Evolutionary conservation across 495 filamentous ascomycete genomes (phyloP).

Genomic region (Darksidea phi): DNA sequence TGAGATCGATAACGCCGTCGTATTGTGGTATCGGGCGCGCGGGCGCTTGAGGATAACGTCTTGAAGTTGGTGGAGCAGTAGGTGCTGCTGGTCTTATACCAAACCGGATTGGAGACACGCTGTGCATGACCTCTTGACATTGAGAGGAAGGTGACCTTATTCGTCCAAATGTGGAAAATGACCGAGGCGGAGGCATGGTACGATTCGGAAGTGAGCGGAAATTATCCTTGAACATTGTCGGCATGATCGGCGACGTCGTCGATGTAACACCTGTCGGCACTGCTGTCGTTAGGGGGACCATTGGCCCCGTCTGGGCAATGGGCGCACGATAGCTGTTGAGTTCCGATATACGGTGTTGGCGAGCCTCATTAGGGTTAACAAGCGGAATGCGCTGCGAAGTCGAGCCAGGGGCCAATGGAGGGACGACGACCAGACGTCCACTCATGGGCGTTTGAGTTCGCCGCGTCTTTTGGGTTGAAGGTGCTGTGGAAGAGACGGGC

Average conservation of each 20-base stretch:
- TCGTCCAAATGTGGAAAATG: too few species aligned
- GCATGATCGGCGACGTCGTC: background rate
- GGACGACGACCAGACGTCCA: too few species aligned
- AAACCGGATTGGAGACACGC: too few species aligned
- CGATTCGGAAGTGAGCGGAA: too few species aligned
- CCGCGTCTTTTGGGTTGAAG: too few species aligned
- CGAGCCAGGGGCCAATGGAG: too few species aligned
- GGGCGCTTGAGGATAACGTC: background rate
- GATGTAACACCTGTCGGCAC: background rate
- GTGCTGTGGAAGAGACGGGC: too few species aligned
- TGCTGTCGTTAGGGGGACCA: background rate
- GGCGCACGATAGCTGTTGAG: background rate
- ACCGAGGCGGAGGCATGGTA: too few species aligned
- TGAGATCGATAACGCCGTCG: constrained; percentile 17
- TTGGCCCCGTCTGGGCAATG: background rate
- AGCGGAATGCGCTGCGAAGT: too few species aligned
- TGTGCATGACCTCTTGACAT: too few species aligned
- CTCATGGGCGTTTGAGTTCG: too few species aligned
- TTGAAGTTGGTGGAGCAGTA: background rate
- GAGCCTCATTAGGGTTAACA: background rate
- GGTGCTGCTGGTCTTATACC: background rate
- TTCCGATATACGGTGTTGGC: background rate
- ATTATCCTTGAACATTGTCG: background rate
- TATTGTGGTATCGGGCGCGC: background rate
- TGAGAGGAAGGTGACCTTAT: too few species aligned